Evolutionary conservation across 192 early-diverging fungal genomes (phyloP).

Genomic region (Linnemannia elongata): DNA sequence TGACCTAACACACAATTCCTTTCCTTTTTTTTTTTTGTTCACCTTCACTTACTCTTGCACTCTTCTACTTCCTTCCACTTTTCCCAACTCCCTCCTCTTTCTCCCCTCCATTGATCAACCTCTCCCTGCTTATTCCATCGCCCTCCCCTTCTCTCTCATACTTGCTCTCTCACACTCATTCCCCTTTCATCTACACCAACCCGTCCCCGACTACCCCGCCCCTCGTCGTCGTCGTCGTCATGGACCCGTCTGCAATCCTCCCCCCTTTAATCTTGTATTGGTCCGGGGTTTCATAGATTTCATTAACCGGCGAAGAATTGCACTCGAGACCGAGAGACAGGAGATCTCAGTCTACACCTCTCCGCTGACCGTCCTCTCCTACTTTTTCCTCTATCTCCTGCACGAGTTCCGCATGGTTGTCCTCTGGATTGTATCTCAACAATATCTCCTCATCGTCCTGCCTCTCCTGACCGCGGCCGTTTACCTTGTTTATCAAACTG

Average conservation of each 20-base stretch:
- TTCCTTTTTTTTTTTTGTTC: not conserved
- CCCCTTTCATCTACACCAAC: not conserved
- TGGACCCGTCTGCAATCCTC: not conserved
- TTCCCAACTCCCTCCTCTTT: not conserved
- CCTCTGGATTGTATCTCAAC: conserved; percentile 56
- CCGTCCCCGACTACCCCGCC: not conserved
- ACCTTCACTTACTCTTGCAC: not conserved
- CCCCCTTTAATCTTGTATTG: not conserved
- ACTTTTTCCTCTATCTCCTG: conserved; percentile 60
- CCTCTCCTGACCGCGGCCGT: conserved; percentile 43
- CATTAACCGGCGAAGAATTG: conserved; percentile 55
- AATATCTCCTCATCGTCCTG: conserved; percentile 52
- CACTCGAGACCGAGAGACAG: conserved; percentile 56
- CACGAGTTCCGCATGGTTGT: conserved; percentile 57
- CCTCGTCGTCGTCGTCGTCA: not conserved
- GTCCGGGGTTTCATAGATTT: conserved; percentile 46
- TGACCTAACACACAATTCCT: not conserved
- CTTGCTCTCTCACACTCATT: not conserved
- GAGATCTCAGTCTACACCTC: conserved; percentile 63
- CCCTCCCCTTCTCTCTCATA: not conserved
- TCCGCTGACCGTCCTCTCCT: conserved; percentile 61
- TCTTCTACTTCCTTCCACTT: not conserved
- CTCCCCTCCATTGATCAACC: not conserved
- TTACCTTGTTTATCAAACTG: conserved; percentile 62
- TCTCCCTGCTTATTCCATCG: not conserved